phyloP scores from a whole-genome alignment of 2,329 filamentous ascomycete genomes.

The Sarocladium kiliense region DNA sequence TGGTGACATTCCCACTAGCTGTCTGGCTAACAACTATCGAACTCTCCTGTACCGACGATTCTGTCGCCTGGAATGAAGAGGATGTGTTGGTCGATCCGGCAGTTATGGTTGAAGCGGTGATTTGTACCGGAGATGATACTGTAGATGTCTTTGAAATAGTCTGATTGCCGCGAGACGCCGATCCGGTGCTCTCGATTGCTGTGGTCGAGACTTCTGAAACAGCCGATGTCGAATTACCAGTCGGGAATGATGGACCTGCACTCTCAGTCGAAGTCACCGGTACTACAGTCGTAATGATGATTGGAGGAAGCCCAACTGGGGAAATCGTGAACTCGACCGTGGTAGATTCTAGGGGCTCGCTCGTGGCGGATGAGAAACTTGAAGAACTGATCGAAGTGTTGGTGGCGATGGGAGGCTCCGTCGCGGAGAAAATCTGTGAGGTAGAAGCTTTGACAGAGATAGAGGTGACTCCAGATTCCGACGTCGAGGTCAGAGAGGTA shows the following conservation, averaged over 20 bases:
- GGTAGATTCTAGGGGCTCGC: not conserved
- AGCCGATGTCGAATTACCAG: not conserved
- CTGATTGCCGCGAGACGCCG: not conserved
- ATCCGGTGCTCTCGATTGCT: not conserved
- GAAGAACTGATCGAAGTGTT: not conserved
- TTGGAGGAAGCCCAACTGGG: not conserved
- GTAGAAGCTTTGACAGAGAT: not conserved
- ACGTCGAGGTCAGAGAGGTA: not conserved
- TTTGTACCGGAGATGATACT: too few relatives aligned
- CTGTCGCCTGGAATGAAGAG: not conserved
- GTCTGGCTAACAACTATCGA: not conserved
- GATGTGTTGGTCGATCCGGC: not conserved
- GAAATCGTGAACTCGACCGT: slow-evolving; percentile 3
- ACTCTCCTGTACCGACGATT: not conserved
- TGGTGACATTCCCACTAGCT: too few relatives aligned
- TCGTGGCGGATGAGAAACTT: not conserved
- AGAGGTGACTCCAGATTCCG: not conserved
- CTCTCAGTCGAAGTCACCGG: not conserved
- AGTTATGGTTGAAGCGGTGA: not conserved
- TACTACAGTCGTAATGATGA: not conserved
- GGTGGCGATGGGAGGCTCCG: not conserved
- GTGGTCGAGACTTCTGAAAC: not conserved
- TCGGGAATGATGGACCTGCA: not conserved
- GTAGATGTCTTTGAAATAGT: too few relatives aligned
- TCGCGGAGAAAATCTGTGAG: not conserved